These are phyloP conservation scores for Pseudoscleropodium purum DNA, from an alignment of 225 moss, liverwort and hornwort genomes.

Conservation along the genomic window DNA sequence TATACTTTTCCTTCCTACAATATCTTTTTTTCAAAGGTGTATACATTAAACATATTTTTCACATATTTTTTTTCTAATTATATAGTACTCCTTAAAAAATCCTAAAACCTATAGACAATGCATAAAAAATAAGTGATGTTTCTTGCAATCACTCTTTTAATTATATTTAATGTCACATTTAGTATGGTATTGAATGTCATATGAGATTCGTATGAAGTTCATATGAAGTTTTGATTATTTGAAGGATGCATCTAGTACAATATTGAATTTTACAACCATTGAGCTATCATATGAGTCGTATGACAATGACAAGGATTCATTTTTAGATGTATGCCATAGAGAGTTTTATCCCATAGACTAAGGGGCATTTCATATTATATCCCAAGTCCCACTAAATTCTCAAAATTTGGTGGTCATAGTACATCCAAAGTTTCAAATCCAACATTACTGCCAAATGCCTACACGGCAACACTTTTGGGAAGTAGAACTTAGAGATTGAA, in stretches of 20 bases:
- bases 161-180: not conserved
- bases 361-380: fast-evolving
- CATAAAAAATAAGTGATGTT: too few relatives aligned
- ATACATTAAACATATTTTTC: too few relatives aligned
- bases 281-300: not conserved
- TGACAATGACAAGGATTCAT: not conserved
- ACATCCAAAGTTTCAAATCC: not conserved
- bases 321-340: not conserved
- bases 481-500: not conserved
- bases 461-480: not conserved
- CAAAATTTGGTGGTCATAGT: not conserved
- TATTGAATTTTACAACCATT: not conserved
- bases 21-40: too few relatives aligned
- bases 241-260: not conserved
- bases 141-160: too few relatives aligned
- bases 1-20: too few relatives aligned
- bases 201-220: not conserved
- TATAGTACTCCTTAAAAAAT: too few relatives aligned
- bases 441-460: not conserved
- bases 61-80: too few relatives aligned
- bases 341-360: fast-evolving
- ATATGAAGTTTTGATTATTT: too few relatives aligned
- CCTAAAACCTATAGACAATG: too few relatives aligned
- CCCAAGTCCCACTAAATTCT: not conserved
- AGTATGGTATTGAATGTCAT: not conserved